A percentile compares a stretch with the other conserved stretches of the same genome.
These are phyloP conservation scores for Chenopodium album DNA, from an alignment of 148 eudicot species.

Conservation along the genomic window DNA sequence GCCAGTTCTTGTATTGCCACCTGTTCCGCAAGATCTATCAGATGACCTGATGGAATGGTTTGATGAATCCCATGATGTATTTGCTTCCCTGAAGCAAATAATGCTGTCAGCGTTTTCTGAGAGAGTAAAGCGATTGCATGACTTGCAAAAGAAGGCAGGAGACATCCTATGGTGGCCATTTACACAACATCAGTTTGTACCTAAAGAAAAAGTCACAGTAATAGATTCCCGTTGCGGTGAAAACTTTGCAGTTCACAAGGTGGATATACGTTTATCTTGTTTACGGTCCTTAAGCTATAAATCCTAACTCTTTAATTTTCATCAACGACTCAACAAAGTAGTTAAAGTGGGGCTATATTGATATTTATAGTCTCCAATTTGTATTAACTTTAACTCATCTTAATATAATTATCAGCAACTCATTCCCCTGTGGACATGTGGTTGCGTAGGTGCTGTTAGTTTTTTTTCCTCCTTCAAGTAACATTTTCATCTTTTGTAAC, in stretches of 20 bases:
- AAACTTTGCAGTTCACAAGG: slow-evolving; percentile 86
- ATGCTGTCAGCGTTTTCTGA: slow-evolving; percentile 55
- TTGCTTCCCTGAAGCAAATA: slow-evolving; percentile 63
- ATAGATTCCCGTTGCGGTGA: slow-evolving; percentile 98
- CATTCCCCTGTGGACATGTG: not conserved
- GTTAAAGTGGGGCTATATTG: not conserved
- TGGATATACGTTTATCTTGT: slow-evolving; percentile 19
- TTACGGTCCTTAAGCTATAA: not conserved
- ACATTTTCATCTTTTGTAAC: not conserved
- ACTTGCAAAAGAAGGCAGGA: slow-evolving; percentile 71
- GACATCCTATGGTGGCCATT: slow-evolving; percentile 97
- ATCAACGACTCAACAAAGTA: not conserved
- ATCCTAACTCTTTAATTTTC: not conserved
- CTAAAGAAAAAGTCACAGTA: slow-evolving; percentile 69
- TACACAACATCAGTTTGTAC: slow-evolving; percentile 91
- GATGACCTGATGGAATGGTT: slow-evolving; percentile 84
- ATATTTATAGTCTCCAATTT: not conserved
- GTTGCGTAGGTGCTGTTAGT: not conserved
- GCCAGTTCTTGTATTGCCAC: slow-evolving; percentile 86
- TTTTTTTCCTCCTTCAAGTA: slow-evolving; percentile 1
- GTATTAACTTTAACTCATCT: too few relatives aligned
- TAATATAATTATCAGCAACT: not conserved
- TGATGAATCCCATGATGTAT: slow-evolving; percentile 51
- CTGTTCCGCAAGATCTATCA: slow-evolving; percentile 75
- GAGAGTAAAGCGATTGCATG: slow-evolving; percentile 63